Base-by-base conservation (phyloP, 1,284 basidiomycete genomes). In the Ceratobasidium sp. region DNA sequence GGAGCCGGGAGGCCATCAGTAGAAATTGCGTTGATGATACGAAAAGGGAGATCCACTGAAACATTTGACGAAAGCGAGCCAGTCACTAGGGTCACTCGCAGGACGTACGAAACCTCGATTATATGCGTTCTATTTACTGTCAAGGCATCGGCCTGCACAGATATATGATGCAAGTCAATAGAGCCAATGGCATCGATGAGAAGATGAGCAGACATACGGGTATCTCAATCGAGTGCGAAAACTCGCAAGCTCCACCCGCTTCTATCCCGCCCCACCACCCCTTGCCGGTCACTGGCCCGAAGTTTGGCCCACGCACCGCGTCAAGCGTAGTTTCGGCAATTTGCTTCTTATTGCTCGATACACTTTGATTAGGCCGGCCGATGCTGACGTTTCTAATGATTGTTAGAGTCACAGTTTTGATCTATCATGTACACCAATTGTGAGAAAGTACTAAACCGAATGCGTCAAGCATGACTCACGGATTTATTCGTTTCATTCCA, bases 181-280 rank as follows among this genome's bases (percentile, higher is more conserved):
- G 51, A 66, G 56, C 42, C 80, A 53, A 51, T 64, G 9, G 61
- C 53, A 56, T 73, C 44, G 20, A 56, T 13, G n/a, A 79, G 64
- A 64, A 76, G 70, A 77, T 42, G 69, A 51, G 4, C 72, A 49
- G 13, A 86, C 92, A 86, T 84, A 97, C 95, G 23, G 96, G 95
- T 56, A 97, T 84, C 6, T 90, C 83, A 12, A 95, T 87, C 63
- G 87, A 89, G 86, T 93, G 90, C 69, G 89, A 87, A 84, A 94
- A 91, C 79, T 91, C 89, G 75, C 89, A 83, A 1, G 87, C 86
- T 81, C 93, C 90, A 0, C 91, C 91, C 5, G 92, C 86, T 23
- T 88, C 86, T 6, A 97, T 91, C 9, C 95, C 95, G 1, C 91
- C 89, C 95, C 95, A 97, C 93, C 94, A 96, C 0, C 95, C 94